Conservation (phyloP, 2,329 filamentous ascomycete species). For the Fusarium sp. region DNA sequence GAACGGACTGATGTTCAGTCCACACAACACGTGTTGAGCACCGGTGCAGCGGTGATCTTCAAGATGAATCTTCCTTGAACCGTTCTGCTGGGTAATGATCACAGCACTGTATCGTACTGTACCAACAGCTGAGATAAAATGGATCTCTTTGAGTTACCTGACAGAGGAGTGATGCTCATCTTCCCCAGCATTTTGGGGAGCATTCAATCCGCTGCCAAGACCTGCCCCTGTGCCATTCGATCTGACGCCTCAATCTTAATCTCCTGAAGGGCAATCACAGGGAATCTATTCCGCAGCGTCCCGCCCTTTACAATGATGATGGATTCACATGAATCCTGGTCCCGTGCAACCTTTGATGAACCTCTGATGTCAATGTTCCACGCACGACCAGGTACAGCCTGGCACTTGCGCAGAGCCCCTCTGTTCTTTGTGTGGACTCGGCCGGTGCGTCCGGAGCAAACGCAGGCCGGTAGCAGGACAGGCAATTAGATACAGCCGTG, state of each 20-base stretch:
- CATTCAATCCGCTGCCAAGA: conserved; percentile 26
- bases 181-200: conserved; percentile 28
- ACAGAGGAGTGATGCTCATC: conserved; percentile 17
- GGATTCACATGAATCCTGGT: conserved; percentile 15
- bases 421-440: conserved; percentile 27
- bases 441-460: conserved; percentile 40
- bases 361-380: conserved; percentile 21
- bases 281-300: conserved; percentile 26
- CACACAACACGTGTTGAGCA: conserved; percentile 36
- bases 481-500: conserved; percentile 23
- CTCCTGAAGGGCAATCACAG: conserved; percentile 2
- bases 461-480: conserved; percentile 31
- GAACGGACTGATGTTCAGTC: conserved; percentile 28
- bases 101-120: conserved; percentile 13
- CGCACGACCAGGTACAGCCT: background rate
- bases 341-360: conserved; percentile 2
- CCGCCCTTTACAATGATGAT: background rate
- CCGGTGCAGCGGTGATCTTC: conserved; percentile 35
- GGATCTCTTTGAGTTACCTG: conserved; percentile 14
- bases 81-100: conserved; percentile 28
- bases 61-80: conserved; percentile 33
- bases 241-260: conserved; percentile 14
- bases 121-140: conserved; percentile 17
- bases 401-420: conserved; percentile 8
- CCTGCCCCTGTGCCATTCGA: conserved; percentile 16